Evolutionary conservation across 208 protist species (phyloP).

Genomic region (Angomonas ambiguus): DNA sequence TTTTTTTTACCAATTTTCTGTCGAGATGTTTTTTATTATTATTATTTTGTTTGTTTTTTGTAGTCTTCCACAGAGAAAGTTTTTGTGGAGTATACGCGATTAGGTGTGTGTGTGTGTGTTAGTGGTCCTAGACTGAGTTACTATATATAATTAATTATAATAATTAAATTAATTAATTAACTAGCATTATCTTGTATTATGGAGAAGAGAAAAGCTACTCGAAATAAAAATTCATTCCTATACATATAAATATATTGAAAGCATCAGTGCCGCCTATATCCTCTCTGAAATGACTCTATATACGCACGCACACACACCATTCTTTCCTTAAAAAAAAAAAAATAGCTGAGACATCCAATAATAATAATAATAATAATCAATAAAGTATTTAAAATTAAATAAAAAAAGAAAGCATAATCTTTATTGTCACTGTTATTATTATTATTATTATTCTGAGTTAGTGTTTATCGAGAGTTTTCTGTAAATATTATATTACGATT

Average conservation of each 20-base stretch:
- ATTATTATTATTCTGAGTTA: neutral
- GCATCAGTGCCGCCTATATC: too few species aligned
- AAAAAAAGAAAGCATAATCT: constrained; percentile 5
- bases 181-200: too few species aligned
- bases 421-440: neutral
- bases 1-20: neutral
- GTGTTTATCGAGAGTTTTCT: neutral
- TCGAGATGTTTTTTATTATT: neutral
- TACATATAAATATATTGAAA: neutral
- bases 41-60: neutral
- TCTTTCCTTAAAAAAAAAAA: neutral
- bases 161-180: neutral
- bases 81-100: too few species aligned
- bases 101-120: too few species aligned
- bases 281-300: too few species aligned
- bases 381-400: neutral
- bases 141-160: neutral
- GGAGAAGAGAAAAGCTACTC: too few species aligned
- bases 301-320: too few species aligned
- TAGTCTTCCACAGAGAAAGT: too few species aligned
- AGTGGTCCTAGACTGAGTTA: too few species aligned
- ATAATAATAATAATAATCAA: neutral
- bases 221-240: too few species aligned
- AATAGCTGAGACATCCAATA: neutral
- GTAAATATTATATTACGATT: constrained; percentile 17